These are phyloP conservation scores for Peziza echinospora DNA, from an alignment of 495 filamentous ascomycete genomes.

Conservation along the genomic window DNA sequence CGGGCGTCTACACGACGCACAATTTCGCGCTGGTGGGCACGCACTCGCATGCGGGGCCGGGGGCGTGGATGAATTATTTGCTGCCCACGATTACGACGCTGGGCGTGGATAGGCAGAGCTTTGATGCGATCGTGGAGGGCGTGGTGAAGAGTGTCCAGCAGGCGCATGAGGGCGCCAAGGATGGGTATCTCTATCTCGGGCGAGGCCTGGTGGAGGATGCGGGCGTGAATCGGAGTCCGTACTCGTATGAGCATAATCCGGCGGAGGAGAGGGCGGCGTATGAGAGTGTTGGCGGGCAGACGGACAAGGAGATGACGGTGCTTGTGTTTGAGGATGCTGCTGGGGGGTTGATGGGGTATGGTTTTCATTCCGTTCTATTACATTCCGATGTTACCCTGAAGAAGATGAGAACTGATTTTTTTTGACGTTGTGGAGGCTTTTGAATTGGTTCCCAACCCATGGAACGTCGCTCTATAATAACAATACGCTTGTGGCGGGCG, in stretches of 20 bases:
- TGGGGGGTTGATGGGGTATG: conserved; percentile 26
- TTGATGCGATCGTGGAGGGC: conserved; percentile 75
- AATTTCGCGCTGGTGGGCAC: conserved; percentile 87
- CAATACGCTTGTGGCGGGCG: conserved; percentile 76
- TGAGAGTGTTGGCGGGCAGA: conserved; percentile 39
- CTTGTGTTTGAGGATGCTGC: conserved; percentile 59
- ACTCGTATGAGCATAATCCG: conserved; percentile 79
- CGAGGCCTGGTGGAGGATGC: conserved; percentile 54
- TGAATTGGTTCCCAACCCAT: conserved; percentile 90
- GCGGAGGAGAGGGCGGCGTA: conserved; percentile 55
- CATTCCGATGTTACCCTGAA: not conserved
- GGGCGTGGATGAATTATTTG: conserved; percentile 89
- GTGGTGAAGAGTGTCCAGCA: conserved; percentile 57
- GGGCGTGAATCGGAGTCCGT: conserved; percentile 79
- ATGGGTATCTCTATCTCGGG: conserved; percentile 51
- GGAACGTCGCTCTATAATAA: conserved; percentile 84
- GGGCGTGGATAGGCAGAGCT: conserved; percentile 77
- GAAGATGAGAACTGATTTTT: not conserved
- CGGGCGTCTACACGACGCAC: conserved; percentile 51
- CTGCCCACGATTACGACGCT: conserved; percentile 81
- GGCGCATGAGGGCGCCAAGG: conserved; percentile 53
- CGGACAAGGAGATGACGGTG: conserved; percentile 73
- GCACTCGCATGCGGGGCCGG: conserved; percentile 82
- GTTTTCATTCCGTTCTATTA: not conserved
- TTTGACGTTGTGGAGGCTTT: conserved; percentile 22